phyloP scores from a whole-genome alignment of 352 stramenopile species.

The Phytophthora capsici region DNA sequence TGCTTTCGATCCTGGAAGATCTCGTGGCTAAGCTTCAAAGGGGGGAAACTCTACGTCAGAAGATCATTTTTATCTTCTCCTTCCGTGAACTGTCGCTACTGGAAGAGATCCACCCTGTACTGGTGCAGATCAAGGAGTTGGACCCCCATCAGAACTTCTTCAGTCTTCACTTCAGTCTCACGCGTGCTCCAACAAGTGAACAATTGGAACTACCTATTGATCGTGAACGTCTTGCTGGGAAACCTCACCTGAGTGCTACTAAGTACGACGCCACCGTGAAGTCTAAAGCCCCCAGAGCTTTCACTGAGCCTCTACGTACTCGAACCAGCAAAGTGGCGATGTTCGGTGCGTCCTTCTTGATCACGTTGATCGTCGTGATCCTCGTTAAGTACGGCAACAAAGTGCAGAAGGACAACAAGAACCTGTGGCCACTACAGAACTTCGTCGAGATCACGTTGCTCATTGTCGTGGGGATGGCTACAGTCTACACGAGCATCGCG shows the following conservation, averaged over 20 bases:
- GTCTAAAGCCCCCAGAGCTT: constrained; percentile 21
- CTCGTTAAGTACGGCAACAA: constrained; percentile 34
- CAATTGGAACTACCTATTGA: constrained; percentile 31
- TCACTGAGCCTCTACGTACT: constrained; percentile 38
- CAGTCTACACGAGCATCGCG: constrained; percentile 10
- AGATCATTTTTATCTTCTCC: constrained; percentile 48
- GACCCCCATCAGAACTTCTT: constrained; percentile 35
- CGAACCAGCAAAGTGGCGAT: constrained; percentile 24
- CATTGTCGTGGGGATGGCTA: constrained; percentile 14
- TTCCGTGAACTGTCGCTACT: constrained; percentile 50
- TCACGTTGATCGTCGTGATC: constrained; percentile 31
- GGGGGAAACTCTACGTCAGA: constrained; percentile 15
- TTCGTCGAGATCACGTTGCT: constrained; percentile 45
- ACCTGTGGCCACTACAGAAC: constrained; percentile 52
- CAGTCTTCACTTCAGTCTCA: constrained; percentile 40
- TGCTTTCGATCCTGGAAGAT: constrained; percentile 59
- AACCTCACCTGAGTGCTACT: constrained; percentile 3
- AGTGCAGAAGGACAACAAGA: constrained; percentile 26
- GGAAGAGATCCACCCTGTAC: constrained; percentile 45
- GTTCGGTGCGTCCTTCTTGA: constrained; percentile 31
- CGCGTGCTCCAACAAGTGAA: constrained; percentile 19
- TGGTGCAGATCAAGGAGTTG: constrained; percentile 31
- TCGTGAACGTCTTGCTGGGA: constrained; percentile 20
- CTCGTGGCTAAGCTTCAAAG: constrained; percentile 29
- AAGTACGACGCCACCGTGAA: constrained; percentile 14